Evolutionary conservation across 202 grass and related monocot genomes (phyloP), one percentile per base, ranked within the genome.

Genomic region (Zoysia matrella): DNA sequence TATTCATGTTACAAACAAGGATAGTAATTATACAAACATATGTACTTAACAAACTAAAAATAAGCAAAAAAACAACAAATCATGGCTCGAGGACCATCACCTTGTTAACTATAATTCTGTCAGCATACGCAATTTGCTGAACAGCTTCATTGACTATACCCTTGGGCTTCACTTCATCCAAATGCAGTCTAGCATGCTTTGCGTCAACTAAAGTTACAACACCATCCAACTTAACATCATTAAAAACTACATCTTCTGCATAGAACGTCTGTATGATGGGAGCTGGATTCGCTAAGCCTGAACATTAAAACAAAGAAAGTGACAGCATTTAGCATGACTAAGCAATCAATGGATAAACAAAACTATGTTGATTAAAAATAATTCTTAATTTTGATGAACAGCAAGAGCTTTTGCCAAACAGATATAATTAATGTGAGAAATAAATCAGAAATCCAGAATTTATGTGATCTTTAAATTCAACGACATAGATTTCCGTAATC

Each of bases 61-160:
- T 69, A 51, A 52, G 42, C 4, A 55, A 67, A 0, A 0, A 68
- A 54, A 8, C 47, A n/a, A 9, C 41, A 56, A 62, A 41, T 51
- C 22, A 60, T 47, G 36, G 56, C 42, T 60, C 70, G 8, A 60
- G 53, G 53, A 86, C 4, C 40, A 72, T 84, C 67, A 98, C 96
- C 96, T 99, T 99, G 86, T 99, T 99, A 85, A 99, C 89, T 72
- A 99, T 94, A 80, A 99, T 99, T 90, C 91, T 95, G 71, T 99
- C 96, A 87, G 92, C 92, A 89, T 99, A 99, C 1, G 96, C 96
- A 83, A 99, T 99, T 61, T 99, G 96, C 80, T 99, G 90, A 86
- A 94, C 89, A 73, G 93, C 96, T 74, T 99, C 96, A 76, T 99
- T 99, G 52, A 99, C 91, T 74, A 99, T 83, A 75, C 96, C 96